These are phyloP conservation scores for Lactarius indigo DNA, from an alignment of 768 basidiomycete species.

Conservation along the genomic window DNA sequence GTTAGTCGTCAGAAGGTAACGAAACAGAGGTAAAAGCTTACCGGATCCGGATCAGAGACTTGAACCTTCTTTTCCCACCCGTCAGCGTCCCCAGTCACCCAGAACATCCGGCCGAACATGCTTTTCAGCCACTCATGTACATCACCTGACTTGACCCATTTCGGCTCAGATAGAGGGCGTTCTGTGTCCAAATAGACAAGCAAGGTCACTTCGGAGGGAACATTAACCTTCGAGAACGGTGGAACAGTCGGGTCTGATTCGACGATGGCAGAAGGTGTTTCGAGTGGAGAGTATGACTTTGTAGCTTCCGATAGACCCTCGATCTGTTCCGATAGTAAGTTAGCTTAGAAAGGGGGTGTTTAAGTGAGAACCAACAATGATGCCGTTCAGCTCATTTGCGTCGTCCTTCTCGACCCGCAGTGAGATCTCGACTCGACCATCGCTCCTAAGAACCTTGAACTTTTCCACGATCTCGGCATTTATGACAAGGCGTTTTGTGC, in stretches of 20 bases:
- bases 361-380: constrained; percentile 54
- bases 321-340: constrained; percentile 46
- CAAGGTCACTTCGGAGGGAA: constrained; percentile 60
- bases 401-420: constrained; percentile 58
- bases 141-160: constrained; percentile 95
- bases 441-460: constrained; percentile 74
- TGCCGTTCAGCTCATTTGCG: constrained; percentile 61
- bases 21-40: constrained; percentile 39
- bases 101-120: constrained; percentile 86
- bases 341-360: background rate
- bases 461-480: constrained; percentile 84
- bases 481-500: constrained; percentile 80
- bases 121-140: constrained; percentile 90
- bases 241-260: constrained; percentile 66
- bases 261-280: constrained; percentile 41
- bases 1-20: constrained; percentile 4
- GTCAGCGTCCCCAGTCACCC: constrained; percentile 80
- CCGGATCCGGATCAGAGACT: constrained; percentile 92
- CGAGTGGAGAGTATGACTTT: constrained; percentile 64
- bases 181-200: constrained; percentile 79
- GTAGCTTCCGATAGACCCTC: constrained; percentile 70
- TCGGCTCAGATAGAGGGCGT: constrained; percentile 89
- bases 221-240: constrained; percentile 54
- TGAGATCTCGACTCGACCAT: constrained; percentile 81
- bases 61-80: constrained; percentile 94